Evolutionary conservation across 306 rosid genomes (phyloP).

Genomic region (Quercus ilex): DNA sequence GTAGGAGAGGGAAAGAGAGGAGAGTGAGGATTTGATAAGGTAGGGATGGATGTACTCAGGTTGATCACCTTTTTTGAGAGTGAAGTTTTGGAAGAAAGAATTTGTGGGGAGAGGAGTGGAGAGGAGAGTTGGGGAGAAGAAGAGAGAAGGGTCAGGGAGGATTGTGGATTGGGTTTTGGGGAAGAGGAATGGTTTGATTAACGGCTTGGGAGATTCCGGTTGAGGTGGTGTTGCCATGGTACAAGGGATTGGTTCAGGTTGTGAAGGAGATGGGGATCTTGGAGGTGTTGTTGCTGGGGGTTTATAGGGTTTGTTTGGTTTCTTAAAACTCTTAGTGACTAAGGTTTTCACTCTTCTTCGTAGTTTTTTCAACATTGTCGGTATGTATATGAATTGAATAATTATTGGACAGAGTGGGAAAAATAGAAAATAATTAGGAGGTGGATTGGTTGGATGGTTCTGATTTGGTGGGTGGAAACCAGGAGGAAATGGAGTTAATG

Average conservation of each 20-base stretch:
- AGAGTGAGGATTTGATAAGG: constrained; percentile 53
- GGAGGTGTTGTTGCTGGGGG: not conserved
- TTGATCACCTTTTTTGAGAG: constrained; percentile 71
- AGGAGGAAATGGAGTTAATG: constrained; percentile 8
- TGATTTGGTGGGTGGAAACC: not conserved
- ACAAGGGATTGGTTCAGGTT: not conserved
- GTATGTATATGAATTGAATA: not conserved
- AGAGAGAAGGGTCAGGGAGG: constrained; percentile 76
- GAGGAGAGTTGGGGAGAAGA: constrained; percentile 60
- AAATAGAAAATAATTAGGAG: not conserved
- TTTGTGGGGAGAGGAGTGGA: constrained; percentile 76
- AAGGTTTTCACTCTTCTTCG: constrained; percentile 27
- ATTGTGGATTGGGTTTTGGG: constrained; percentile 60
- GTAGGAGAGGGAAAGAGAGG: constrained; percentile 63
- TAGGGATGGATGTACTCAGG: constrained; percentile 88
- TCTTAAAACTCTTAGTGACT: constrained; percentile 24
- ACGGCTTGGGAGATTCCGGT: not conserved
- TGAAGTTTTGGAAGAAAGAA: constrained; percentile 87
- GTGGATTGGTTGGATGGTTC: not conserved
- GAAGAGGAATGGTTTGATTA: constrained; percentile 43
- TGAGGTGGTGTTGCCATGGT: not conserved
- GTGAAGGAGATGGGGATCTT: not conserved
- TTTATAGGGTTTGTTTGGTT: constrained; percentile 10
- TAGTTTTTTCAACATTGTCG: not conserved
- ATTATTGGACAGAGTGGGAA: not conserved